phyloP scores from a whole-genome alignment of 352 stramenopile genomes.

The Globisporangium cylindrosporum region DNA sequence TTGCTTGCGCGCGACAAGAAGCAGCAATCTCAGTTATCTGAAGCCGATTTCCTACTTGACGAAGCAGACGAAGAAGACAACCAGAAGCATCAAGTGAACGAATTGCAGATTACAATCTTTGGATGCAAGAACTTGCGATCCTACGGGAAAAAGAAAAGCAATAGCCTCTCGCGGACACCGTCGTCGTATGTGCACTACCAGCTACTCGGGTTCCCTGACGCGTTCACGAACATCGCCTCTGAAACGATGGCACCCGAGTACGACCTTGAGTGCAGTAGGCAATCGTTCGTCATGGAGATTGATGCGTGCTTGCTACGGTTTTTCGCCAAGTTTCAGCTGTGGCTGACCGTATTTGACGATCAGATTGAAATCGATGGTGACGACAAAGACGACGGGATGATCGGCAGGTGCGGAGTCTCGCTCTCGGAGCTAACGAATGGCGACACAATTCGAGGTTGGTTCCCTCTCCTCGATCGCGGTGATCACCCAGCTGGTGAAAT shows the following conservation, averaged over 20 bases:
- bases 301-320: slow-evolving; percentile 78
- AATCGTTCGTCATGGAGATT: slow-evolving; percentile 68
- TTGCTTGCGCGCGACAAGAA: slow-evolving; percentile 34
- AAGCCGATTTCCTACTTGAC: slow-evolving; percentile 19
- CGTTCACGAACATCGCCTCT: slow-evolving; percentile 85
- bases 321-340: slow-evolving; percentile 76
- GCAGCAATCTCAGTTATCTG: slow-evolving; percentile 8
- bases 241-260: slow-evolving; percentile 67
- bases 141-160: slow-evolving; percentile 37
- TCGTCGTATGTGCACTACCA: slow-evolving; percentile 90
- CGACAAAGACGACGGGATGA: slow-evolving; percentile 46
- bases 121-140: slow-evolving; percentile 54
- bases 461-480: slow-evolving; percentile 55
- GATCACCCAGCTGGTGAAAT: slow-evolving; percentile 63
- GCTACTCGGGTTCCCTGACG: slow-evolving; percentile 84
- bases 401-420: slow-evolving; percentile 71
- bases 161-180: slow-evolving; percentile 33
- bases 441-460: slow-evolving; percentile 69
- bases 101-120: slow-evolving; percentile 70
- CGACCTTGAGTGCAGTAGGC: slow-evolving; percentile 56
- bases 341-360: slow-evolving; percentile 88
- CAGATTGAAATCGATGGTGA: slow-evolving; percentile 36
- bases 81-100: slow-evolving; percentile 35
- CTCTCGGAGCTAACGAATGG: slow-evolving; percentile 70
- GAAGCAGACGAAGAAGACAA: slow-evolving; percentile 24